Base-by-base conservation (phyloP, 805 yeast genomes). In the Nakazawaea wickerhamii region DNA sequence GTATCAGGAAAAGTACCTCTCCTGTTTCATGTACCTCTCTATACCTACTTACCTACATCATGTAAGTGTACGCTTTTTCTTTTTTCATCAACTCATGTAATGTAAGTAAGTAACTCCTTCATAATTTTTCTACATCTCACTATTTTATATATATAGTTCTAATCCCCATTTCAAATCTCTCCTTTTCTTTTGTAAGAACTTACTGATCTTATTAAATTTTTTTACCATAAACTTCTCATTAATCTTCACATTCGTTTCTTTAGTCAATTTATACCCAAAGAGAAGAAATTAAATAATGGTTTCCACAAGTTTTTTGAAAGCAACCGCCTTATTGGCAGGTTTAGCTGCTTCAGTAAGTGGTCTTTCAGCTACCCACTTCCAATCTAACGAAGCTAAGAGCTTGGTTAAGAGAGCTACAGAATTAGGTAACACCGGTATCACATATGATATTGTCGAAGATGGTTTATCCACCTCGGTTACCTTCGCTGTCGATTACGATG, bases 391-490 rank as follows among this genome's bases (percentile, higher is more conserved):
- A 11, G 30, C 36, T 21, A 19, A 23, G 18, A 18, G 30, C 28
- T 43, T 43, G 25, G 41, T 43, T 36, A 43, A 43, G 37, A 32
- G 45, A 32, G 38, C 38, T 15, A 33, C 38, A 9, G 45, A 43
- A 17, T 43, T 43, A 35, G 45, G 45, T 32, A 38, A 37, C 45
- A 38, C 42, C 15, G 45, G 45, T 33, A 43, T 43, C 35, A 18
- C 17, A n/a, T 43, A 37, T 37, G 42, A 43, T 25, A 14, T 38
- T 28, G 17, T 17, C 22, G 39, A 30, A 20, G 38, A 32, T 13
- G 45, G 41, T 32, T 43, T 43, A 30, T 20, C 34, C 18, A 33
- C 42, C 9, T 22, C 21, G 13, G 42, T 28, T 28, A 21, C 38
- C 18, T 37, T 43, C 22, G 19, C 41, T 27, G 38, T 43, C 23